Evolutionary conservation across 2,329 filamentous ascomycete genomes (phyloP).

Genomic region (Emergomyces orientalis): DNA sequence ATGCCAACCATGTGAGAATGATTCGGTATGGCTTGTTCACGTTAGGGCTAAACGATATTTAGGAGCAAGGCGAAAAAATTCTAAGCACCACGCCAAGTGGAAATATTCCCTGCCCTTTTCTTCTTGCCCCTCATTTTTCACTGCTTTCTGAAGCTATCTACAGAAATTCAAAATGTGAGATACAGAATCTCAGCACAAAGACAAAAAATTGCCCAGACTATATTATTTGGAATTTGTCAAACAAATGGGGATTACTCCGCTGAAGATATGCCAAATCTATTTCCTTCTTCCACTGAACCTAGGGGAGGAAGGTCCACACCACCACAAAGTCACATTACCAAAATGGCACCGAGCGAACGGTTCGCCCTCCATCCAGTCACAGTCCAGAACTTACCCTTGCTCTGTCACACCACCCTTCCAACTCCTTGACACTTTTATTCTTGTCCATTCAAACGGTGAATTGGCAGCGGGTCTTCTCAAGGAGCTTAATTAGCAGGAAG

Average conservation of each 20-base stretch:
- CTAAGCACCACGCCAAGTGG: neutral
- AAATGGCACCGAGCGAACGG: slow-evolving; percentile 8
- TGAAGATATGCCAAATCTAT: neutral
- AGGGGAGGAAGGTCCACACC: slow-evolving; percentile 5
- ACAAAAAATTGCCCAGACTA: neutral
- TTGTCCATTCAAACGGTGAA: neutral
- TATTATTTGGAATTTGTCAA: neutral
- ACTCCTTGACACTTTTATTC: neutral
- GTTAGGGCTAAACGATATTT: neutral
- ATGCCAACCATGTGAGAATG: neutral
- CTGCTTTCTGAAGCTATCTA: neutral
- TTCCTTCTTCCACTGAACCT: neutral
- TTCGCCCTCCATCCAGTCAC: slow-evolving; percentile 5
- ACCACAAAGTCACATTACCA: slow-evolving; percentile 7
- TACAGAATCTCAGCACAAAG: neutral
- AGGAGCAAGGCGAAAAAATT: neutral
- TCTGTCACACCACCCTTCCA: slow-evolving; percentile 7
- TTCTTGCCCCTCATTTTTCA: neutral
- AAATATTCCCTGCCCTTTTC: neutral
- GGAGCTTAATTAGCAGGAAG: neutral
- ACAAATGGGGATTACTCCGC: neutral
- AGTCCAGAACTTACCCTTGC: slow-evolving; percentile 2
- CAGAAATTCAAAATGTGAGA: neutral
- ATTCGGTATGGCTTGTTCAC: neutral
- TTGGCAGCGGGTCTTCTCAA: neutral